Evolutionary conservation across 495 filamentous ascomycete genomes (phyloP).

Genomic region (Aeminium ludgeri): DNA sequence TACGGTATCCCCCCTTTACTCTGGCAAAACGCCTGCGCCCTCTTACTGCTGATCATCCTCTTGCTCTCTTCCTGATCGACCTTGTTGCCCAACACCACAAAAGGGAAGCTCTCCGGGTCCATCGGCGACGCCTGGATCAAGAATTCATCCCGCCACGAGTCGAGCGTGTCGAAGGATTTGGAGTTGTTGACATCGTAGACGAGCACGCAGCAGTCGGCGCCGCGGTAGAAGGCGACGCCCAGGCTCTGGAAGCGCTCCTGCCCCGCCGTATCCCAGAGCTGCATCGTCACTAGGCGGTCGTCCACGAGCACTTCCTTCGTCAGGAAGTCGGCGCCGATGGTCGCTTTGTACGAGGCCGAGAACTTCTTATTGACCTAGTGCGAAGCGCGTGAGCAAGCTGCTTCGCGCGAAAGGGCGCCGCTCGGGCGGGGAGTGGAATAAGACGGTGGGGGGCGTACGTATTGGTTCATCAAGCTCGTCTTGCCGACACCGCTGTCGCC

Average conservation of each 20-base stretch:
- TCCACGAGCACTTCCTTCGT: constrained; percentile 97
- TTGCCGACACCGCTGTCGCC: constrained; percentile 97
- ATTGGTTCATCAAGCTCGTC: constrained; percentile 99
- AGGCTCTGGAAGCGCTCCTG: constrained; percentile 97
- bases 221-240: constrained; percentile 94
- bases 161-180: constrained; percentile 95
- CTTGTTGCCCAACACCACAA: constrained; percentile 97
- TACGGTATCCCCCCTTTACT: constrained; percentile 95
- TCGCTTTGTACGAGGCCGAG: constrained; percentile 98
- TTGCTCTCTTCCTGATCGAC: constrained; percentile 98
- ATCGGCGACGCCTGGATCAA: constrained; percentile 91
- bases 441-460: constrained; percentile 46
- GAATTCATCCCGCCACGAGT: constrained; percentile 98
- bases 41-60: constrained; percentile 82
- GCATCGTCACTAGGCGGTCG: constrained; percentile 95
- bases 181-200: constrained; percentile 99
- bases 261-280: constrained; percentile 98
- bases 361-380: constrained; percentile 98
- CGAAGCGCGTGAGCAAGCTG: constrained; percentile 3
- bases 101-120: constrained; percentile 95
- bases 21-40: constrained; percentile 93
- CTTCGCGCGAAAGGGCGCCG: not conserved
- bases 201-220: constrained; percentile 95
- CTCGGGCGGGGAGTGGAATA: constrained; percentile 1
- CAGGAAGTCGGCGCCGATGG: constrained; percentile 95